Evolutionary conservation across 2,329 filamentous ascomycete genomes (phyloP).

Genomic region (Colletotrichum abscissum): DNA sequence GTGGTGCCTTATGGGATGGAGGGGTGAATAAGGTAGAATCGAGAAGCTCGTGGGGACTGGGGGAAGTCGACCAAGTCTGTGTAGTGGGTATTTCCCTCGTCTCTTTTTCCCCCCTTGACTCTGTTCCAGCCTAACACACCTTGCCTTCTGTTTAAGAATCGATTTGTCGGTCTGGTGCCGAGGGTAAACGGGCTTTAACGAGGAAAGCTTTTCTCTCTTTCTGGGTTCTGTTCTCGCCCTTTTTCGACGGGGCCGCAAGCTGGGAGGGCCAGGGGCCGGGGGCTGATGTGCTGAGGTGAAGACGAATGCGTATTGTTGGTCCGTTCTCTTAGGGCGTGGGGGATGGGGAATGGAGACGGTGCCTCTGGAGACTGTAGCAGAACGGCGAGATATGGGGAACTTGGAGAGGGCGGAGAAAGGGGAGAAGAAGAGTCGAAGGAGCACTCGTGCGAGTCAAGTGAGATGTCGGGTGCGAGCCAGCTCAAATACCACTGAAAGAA

Average conservation of each 20-base stretch:
- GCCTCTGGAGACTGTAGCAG: slow-evolving; percentile 22
- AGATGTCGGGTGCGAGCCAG: background rate
- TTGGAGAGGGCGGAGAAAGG: slow-evolving; percentile 19
- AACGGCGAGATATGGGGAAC: slow-evolving; percentile 27
- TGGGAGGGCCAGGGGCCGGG: slow-evolving; percentile 24
- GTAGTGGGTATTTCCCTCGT: slow-evolving; percentile 2
- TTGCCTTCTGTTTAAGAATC: background rate
- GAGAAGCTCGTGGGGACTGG: slow-evolving; percentile 21
- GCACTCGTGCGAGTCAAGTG: slow-evolving; percentile 4
- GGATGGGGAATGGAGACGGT: slow-evolving; percentile 22
- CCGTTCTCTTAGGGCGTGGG: slow-evolving; percentile 24
- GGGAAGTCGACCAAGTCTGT: background rate
- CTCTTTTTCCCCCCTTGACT: background rate
- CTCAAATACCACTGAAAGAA: background rate
- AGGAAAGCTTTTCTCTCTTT: slow-evolving; percentile 21
- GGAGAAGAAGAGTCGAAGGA: background rate
- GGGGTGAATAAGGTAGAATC: slow-evolving; percentile 15
- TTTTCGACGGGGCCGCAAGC: slow-evolving; percentile 29
- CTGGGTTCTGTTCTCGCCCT: slow-evolving; percentile 23
- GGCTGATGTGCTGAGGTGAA: slow-evolving; percentile 29
- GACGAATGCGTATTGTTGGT: slow-evolving; percentile 32
- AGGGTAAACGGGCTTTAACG: slow-evolving; percentile 7
- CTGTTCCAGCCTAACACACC: background rate
- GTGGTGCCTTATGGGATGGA: slow-evolving; percentile 5
- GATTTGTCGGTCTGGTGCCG: slow-evolving; percentile 26